phyloP scores from a whole-genome alignment of 768 basidiomycete genomes.

The Phaffia tasmanica region DNA sequence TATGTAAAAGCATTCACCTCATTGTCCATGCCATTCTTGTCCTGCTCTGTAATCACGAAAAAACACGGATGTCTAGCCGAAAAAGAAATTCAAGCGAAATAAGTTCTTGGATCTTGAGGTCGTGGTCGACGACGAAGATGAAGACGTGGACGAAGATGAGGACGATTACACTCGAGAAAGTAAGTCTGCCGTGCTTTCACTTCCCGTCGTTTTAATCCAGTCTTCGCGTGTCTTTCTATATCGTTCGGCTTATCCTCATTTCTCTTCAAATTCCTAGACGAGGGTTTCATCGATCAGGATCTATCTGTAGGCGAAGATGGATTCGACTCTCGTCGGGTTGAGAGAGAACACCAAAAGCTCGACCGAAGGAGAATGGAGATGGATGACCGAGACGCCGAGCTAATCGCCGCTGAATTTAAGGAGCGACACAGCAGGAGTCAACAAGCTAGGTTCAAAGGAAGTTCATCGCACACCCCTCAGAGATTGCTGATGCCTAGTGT shows the following conservation, averaged over 20 bases:
- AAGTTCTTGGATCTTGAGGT: conserved; percentile 94
- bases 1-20: conserved; percentile 2
- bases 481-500: conserved; percentile 91
- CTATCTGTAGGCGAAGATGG: conserved; percentile 50
- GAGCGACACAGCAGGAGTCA: conserved; percentile 60
- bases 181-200: conserved; percentile 22
- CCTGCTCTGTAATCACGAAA: not conserved
- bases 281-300: conserved; percentile 41
- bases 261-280: conserved; percentile 27
- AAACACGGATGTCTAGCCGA: conserved; percentile 41
- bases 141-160: conserved; percentile 71
- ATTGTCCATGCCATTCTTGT: not conserved
- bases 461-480: conserved; percentile 88
- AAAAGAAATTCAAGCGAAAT: conserved; percentile 52
- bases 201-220: not conserved
- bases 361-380: conserved; percentile 41
- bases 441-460: conserved; percentile 68
- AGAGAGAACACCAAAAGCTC: conserved; percentile 39
- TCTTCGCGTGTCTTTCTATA: not conserved
- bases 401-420: conserved; percentile 69
- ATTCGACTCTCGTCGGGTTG: conserved; percentile 51
- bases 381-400: conserved; percentile 66
- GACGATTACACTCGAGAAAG: conserved; percentile 40
- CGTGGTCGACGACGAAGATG: conserved; percentile 92
- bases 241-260: not conserved